Conservation (phyloP, 78 protist genomes). For the Dictyostelium brefeldianum region DNA sequence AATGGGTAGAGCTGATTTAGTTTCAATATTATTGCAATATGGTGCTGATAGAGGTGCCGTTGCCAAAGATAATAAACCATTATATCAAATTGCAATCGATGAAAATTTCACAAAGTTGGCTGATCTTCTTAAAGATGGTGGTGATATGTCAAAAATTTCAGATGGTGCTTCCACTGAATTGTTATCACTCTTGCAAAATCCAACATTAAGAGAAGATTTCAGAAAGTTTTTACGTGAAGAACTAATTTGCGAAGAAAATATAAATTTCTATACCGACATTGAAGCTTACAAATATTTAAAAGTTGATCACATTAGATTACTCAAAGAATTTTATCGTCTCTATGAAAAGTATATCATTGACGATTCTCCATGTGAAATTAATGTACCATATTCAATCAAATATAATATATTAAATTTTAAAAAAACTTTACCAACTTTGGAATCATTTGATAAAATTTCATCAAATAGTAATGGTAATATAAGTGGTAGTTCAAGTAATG, state of each 20-base stretch:
- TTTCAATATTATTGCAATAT: conserved; percentile 66
- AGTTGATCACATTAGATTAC: conserved; percentile 26
- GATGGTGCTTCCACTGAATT: conserved; percentile 45
- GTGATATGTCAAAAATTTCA: neutral
- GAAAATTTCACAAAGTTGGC: conserved; percentile 79
- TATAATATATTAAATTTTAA: conserved; percentile 14
- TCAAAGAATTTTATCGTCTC: conserved; percentile 45
- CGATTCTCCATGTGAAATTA: conserved; percentile 61
- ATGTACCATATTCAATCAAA: conserved; percentile 41
- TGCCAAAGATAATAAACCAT: conserved; percentile 59
- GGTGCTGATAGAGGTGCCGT: conserved; percentile 67
- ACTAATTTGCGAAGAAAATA: conserved; percentile 71
- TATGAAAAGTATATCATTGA: conserved; percentile 49
- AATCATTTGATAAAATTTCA: neutral
- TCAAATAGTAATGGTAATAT: neutral
- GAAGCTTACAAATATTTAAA: conserved; percentile 64
- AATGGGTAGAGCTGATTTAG: conserved; percentile 84
- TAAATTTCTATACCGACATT: conserved; percentile 46
- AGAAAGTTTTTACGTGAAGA: conserved; percentile 66
- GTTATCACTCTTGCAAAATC: conserved; percentile 54
- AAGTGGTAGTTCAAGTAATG: conserved; percentile 28
- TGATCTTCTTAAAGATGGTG: conserved; percentile 56
- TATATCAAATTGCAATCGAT: conserved; percentile 74
- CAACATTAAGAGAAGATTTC: conserved; percentile 70
- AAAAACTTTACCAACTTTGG: conserved; percentile 32